A percentile compares a stretch with the other conserved stretches of the same genome.
These are phyloP conservation scores for Forsythia suspensa DNA, from an alignment of 257 asterid genomes.

Conservation along the genomic window DNA sequence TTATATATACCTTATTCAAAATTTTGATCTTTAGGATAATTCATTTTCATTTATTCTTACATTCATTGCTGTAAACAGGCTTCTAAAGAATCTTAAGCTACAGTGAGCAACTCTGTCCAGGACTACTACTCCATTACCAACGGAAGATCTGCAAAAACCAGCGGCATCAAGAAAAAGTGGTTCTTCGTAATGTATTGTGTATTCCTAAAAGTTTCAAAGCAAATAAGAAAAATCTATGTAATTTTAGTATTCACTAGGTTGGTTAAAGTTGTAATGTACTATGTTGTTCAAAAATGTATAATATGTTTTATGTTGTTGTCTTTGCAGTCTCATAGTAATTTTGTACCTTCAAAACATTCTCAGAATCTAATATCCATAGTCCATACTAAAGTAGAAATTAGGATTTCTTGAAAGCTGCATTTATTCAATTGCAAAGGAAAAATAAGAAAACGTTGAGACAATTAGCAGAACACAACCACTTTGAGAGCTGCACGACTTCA, in stretches of 20 bases:
- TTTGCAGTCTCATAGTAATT: not conserved
- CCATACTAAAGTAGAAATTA: not conserved
- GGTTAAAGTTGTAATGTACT: not conserved
- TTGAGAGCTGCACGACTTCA: too few relatives aligned
- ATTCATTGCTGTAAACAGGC: constrained; percentile 39
- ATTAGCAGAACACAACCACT: too few relatives aligned
- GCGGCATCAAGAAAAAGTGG: not conserved
- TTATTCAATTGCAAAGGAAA: not conserved
- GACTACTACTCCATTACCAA: constrained; percentile 6
- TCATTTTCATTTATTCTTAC: not conserved
- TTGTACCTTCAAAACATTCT: not conserved
- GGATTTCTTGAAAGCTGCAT: not conserved
- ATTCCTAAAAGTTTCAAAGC: constrained; percentile 5
- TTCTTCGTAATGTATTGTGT: not conserved
- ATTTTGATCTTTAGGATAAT: not conserved
- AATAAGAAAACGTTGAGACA: not conserved
- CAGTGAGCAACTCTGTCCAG: constrained; percentile 25
- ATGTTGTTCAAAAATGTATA: constrained; percentile 19
- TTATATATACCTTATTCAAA: too few relatives aligned
- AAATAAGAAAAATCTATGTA: constrained; percentile 8
- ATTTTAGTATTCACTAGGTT: not conserved
- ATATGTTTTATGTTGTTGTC: not conserved
- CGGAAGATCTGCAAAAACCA: not conserved
- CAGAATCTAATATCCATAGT: not conserved
- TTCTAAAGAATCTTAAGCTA: constrained; percentile 65